Evolutionary conservation across 768 basidiomycete species (phyloP).

Genomic region (Hemileccinum rubropunctum): DNA sequence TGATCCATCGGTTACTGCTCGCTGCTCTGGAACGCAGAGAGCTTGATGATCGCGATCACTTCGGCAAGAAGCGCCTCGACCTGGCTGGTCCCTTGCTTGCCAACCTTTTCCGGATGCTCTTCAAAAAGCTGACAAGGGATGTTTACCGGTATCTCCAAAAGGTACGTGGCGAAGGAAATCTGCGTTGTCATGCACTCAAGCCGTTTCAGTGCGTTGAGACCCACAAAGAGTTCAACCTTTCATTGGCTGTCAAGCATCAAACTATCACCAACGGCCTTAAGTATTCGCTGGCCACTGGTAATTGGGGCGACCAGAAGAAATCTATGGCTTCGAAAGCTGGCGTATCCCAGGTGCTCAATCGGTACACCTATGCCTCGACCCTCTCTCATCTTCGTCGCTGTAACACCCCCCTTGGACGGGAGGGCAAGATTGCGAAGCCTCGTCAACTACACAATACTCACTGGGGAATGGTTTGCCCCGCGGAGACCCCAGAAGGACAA

Average conservation of each 20-base stretch:
- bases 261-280: conserved; percentile 98
- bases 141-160: conserved; percentile 97
- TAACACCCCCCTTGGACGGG: conserved; percentile 96
- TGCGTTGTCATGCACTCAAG: background rate
- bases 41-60: conserved; percentile 98
- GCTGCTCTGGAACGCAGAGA: conserved; percentile 94
- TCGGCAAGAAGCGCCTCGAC: conserved; percentile 97
- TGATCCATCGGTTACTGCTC: conserved; percentile 94
- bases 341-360: conserved; percentile 97
- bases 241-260: conserved; percentile 89
- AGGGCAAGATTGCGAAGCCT: conserved; percentile 98
- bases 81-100: conserved; percentile 93
- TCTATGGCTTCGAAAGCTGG: conserved; percentile 97
- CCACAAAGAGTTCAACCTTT: conserved; percentile 91
- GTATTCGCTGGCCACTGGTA: conserved; percentile 96
- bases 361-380: conserved; percentile 98
- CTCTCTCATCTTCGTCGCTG: conserved; percentile 96
- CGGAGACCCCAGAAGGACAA: conserved; percentile 99
- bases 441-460: conserved; percentile 99
- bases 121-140: conserved; percentile 94
- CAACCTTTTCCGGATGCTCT: conserved; percentile 97
- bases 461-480: conserved; percentile 99
- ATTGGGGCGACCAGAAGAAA: conserved; percentile 99
- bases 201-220: conserved; percentile 84
- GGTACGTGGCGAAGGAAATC: conserved; percentile 42